Conservation (phyloP, 345 rosid species). For the Zanthoxylum bungeanum region DNA sequence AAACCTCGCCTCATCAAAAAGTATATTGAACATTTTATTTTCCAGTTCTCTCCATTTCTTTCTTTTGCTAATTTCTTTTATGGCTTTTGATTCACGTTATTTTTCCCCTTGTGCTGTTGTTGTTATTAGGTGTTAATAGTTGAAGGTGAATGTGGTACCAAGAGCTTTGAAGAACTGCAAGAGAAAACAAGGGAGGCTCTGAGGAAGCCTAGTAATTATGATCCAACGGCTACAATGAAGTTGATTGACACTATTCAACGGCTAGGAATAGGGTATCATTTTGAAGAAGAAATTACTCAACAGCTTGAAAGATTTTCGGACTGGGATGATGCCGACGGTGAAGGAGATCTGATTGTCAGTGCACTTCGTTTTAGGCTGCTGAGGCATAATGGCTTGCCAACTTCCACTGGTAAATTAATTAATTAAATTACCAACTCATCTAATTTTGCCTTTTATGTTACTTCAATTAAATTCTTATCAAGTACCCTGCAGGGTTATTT, state of each 20-base stretch:
- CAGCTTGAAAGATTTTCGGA: slow-evolving; percentile 2
- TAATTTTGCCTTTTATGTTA: not conserved
- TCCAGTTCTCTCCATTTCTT: too few relatives aligned
- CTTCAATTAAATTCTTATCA: not conserved
- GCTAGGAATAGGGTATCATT: slow-evolving; percentile 19
- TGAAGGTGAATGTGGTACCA: not conserved
- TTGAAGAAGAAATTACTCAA: slow-evolving; percentile 14
- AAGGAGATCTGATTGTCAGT: slow-evolving; percentile 11
- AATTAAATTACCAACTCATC: too few relatives aligned
- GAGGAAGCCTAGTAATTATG: not conserved
- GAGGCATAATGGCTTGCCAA: slow-evolving; percentile 15
- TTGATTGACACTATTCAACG: slow-evolving; percentile 23
- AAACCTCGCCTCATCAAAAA: not conserved
- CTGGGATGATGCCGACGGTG: not conserved
- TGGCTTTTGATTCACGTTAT: not conserved
- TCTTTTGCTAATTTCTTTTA: not conserved
- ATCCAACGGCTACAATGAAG: slow-evolving; percentile 11
- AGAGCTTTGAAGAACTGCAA: slow-evolving; percentile 14
- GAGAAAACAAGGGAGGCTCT: slow-evolving; percentile 8
- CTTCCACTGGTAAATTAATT: slow-evolving; percentile 9
- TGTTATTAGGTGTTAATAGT: not conserved
- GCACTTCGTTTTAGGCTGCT: slow-evolving; percentile 27
- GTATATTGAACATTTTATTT: not conserved
- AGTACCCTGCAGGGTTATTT: too few relatives aligned
- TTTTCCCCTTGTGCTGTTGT: not conserved